Evolutionary conservation across 176 grass and related monocot species (phyloP), one percentile per base, ranked within the genome.

Genomic region (Tillandsia leiboldiana): DNA sequence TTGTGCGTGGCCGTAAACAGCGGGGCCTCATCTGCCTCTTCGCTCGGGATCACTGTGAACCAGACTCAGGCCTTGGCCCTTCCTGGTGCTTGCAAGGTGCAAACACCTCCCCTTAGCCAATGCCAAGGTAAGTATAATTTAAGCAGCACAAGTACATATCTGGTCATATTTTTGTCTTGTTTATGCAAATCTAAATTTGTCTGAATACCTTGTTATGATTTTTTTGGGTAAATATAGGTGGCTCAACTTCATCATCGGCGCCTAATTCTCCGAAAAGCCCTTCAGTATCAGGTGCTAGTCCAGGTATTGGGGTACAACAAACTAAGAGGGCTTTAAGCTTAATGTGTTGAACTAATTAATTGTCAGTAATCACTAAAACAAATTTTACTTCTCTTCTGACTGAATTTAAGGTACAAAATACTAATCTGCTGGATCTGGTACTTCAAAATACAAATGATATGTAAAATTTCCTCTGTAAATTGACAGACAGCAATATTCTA

Each of bases 21-120:
- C 1, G 72, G 59, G 2, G 48, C 47, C 3, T 59, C 70, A 10
- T 75, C 50, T 11, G 71, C 83, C 0, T 28, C 72, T 9, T 65
- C 59, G 20, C 75, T 88, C 51, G 91, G 82, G 2, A 49, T 72
- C 28, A 63, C 15, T 2, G 26, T 96, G 13, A 88, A 82, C 62
- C 66, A 77, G 11, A 77, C 75, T 12, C 80, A 77, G 72, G 80
- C 78, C 12, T 11, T 86, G 3, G 69, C 53, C 22, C 73, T 92
- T 10, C 88, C 88, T 49, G 8, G 14, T 66, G 48, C 82, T 2
- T 96, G 91, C 83, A 84, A 80, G 47, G 74, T 96, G 51, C 85
- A 73, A 47, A 61, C 70, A 15, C 68, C 74, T 63, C 70, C 75
- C 15, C 10, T 61, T 22, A 61, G 56, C 17, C 56, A 61, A 61